Percentiles rank a stretch among this genome's conserved stretches.
phyloP scores from a whole-genome alignment of 2,329 filamentous ascomycete genomes.

The Metarhizium humberi region DNA sequence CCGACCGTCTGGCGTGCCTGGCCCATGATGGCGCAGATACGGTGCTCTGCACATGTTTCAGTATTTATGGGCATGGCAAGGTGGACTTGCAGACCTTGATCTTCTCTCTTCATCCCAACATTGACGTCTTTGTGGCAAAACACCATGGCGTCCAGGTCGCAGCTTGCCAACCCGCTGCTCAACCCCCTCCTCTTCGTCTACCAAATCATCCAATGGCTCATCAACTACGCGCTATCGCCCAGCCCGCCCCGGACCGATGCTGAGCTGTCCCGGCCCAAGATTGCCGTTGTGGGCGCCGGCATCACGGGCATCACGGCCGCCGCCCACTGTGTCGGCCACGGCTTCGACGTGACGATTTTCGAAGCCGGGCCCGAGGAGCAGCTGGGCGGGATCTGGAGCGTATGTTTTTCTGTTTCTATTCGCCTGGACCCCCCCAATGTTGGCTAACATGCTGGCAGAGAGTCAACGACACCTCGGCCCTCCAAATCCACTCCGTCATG shows the following conservation, averaged over 20 bases:
- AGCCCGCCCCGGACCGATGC: constrained; percentile 52
- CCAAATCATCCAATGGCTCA: constrained; percentile 54
- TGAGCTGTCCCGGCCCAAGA: constrained; percentile 50
- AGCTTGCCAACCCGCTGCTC: constrained; percentile 31
- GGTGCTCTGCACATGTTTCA: background rate
- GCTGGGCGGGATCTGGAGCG: constrained; percentile 74
- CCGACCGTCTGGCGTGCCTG: too few relatives aligned
- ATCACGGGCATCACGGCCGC: constrained; percentile 71
- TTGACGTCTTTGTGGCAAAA: background rate
- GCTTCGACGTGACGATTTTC: constrained; percentile 73
- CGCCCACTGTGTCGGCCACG: constrained; percentile 75
- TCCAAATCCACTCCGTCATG: constrained; percentile 82
- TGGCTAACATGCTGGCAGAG: constrained; percentile 31
- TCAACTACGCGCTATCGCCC: constrained; percentile 59
- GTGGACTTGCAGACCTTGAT: too few relatives aligned
- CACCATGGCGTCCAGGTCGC: constrained; percentile 22
- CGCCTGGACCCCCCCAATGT: too few relatives aligned
- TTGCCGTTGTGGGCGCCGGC: constrained; percentile 62
- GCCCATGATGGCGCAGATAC: too few relatives aligned
- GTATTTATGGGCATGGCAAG: background rate
- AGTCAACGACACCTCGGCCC: constrained; percentile 72
- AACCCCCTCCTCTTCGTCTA: constrained; percentile 54
- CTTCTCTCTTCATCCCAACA: too few relatives aligned
- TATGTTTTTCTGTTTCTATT: constrained; percentile 25
- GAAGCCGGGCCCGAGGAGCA: constrained; percentile 58